Evolutionary conservation across 352 stramenopile genomes (phyloP).

Genomic region (Elongisporangium senticosum): DNA sequence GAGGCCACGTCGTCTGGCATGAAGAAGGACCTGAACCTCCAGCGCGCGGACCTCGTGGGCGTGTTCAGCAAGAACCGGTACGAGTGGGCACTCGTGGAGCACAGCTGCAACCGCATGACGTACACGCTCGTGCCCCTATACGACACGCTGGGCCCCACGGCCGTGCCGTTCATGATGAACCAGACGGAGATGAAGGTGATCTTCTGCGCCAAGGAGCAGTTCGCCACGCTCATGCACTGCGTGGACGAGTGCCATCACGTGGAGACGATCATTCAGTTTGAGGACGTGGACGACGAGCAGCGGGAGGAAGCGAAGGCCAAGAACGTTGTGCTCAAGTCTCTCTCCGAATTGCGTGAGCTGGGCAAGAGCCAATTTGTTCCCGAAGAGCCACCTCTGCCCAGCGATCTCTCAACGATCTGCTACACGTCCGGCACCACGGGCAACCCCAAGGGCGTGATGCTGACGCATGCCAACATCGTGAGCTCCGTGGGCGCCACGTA

Average conservation of each 20-base stretch:
- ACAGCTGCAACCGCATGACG: conserved; percentile 55
- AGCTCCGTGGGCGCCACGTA: conserved; percentile 23
- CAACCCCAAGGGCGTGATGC: conserved; percentile 63
- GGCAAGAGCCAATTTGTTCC: conserved; percentile 39
- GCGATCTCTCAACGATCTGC: conserved; percentile 92
- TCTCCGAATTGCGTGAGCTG: conserved; percentile 26
- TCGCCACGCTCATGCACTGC: conserved; percentile 41
- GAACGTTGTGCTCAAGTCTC: conserved; percentile 35
- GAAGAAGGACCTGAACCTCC: conserved; percentile 21
- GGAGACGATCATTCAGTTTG: conserved; percentile 48
- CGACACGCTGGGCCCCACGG: conserved; percentile 64
- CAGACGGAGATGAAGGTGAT: conserved; percentile 68
- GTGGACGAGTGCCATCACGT: conserved; percentile 44
- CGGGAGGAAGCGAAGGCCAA: conserved; percentile 19
- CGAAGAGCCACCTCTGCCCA: conserved; percentile 34
- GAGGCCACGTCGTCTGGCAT: conserved; percentile 35
- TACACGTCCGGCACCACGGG: conserved; percentile 77
- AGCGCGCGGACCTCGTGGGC: conserved; percentile 47
- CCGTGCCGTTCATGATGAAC: conserved; percentile 74
- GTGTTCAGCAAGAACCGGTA: conserved; percentile 73
- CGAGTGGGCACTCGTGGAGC: conserved; percentile 65
- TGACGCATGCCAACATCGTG: conserved; percentile 52
- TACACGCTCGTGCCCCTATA: conserved; percentile 76
- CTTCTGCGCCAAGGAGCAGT: conserved; percentile 57
- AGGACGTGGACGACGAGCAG: conserved; percentile 35